These are phyloP conservation scores for Corrigiola litoralis DNA, from an alignment of 179 eudicot genomes.

Conservation along the genomic window DNA sequence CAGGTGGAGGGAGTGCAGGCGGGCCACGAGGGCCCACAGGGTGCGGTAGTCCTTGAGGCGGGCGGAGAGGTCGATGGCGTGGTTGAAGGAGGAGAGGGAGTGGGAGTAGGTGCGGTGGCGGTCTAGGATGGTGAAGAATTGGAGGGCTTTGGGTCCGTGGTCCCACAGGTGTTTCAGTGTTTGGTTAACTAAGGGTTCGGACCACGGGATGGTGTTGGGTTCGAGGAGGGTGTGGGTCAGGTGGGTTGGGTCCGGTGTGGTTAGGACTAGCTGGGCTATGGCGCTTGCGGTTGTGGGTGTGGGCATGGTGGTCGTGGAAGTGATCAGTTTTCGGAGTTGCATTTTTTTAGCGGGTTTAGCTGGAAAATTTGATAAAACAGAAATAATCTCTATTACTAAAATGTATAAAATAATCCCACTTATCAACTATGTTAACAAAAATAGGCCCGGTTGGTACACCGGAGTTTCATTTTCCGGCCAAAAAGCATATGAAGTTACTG, in stretches of 20 bases:
- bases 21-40: slow-evolving; percentile 46
- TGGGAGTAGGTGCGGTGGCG: slow-evolving; percentile 49
- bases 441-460: too few species aligned
- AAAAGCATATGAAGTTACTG: too few species aligned
- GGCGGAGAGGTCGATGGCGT: slow-evolving; percentile 73
- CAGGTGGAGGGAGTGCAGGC: slow-evolving; percentile 43
- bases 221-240: slow-evolving; percentile 37
- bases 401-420: too few species aligned
- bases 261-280: slow-evolving; percentile 39
- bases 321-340: slow-evolving; percentile 1
- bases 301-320: slow-evolving; percentile 11
- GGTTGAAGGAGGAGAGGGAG: slow-evolving; percentile 55
- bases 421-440: too few species aligned
- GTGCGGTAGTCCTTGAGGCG: slow-evolving; percentile 54
- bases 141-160: slow-evolving; percentile 89
- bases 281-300: slow-evolving; percentile 13
- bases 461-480: too few species aligned
- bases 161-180: slow-evolving; percentile 78
- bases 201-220: slow-evolving; percentile 28
- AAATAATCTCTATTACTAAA: too few species aligned
- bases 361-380: too few species aligned
- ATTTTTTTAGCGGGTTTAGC: too few species aligned
- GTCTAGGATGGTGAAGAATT: slow-evolving; percentile 60
- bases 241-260: slow-evolving; percentile 27
- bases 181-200: slow-evolving; percentile 46